Evolutionary conservation across 2,329 filamentous ascomycete genomes (phyloP).

Genomic region (Trichoderma atrobrunneum): DNA sequence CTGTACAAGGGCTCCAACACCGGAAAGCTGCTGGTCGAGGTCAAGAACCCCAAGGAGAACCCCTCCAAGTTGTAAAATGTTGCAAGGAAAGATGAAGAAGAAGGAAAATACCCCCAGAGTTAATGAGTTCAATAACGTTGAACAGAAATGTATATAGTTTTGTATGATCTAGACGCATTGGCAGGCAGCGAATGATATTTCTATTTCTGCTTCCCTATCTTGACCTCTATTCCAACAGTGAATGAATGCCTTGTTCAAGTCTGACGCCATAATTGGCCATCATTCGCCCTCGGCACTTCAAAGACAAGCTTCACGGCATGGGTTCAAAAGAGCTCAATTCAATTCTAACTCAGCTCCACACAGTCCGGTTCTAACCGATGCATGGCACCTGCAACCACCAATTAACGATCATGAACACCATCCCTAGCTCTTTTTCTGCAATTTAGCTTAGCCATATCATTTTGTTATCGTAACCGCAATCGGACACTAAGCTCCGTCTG

Average conservation of each 20-base stretch:
- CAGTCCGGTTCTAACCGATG: not conserved
- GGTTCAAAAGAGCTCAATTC: not conserved
- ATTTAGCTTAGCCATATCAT: slow-evolving; percentile 1
- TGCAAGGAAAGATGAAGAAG: not conserved
- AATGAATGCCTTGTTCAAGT: not conserved
- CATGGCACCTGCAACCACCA: not conserved
- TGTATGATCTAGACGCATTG: slow-evolving; percentile 1
- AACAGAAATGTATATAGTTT: slow-evolving; percentile 9
- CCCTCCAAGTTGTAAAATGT: slow-evolving; percentile 25
- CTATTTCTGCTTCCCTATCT: not conserved
- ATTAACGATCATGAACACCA: not conserved
- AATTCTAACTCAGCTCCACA: not conserved
- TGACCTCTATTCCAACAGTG: not conserved
- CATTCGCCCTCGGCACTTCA: not conserved
- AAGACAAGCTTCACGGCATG: not conserved
- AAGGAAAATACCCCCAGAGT: not conserved
- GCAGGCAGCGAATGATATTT: not conserved
- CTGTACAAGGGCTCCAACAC: slow-evolving; percentile 69
- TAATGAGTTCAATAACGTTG: not conserved
- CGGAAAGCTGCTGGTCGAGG: slow-evolving; percentile 60
- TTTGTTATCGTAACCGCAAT: not conserved
- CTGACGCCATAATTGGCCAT: not conserved
- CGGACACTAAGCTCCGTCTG: slow-evolving; percentile 1
- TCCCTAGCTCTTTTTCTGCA: not conserved
- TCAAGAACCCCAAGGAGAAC: slow-evolving; percentile 38